A percentile compares a stretch with the other conserved stretches of the same genome.
These are phyloP conservation scores for Parathielavia hyrcaniae DNA, from an alignment of 495 filamentous ascomycete species.

Conservation along the genomic window DNA sequence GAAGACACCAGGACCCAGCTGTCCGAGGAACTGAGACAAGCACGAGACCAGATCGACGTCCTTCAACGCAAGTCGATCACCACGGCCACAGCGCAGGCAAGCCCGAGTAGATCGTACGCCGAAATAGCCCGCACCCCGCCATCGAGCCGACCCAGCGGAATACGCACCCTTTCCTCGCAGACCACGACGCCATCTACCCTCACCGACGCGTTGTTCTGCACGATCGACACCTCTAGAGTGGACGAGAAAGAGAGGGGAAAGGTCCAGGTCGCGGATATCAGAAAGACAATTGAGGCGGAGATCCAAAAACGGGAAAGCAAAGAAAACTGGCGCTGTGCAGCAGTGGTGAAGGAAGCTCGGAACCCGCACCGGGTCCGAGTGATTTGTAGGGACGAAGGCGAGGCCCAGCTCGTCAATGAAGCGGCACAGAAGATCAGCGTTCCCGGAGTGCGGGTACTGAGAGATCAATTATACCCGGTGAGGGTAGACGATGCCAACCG, in stretches of 20 bases:
- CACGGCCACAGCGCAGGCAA: background rate
- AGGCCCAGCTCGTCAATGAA: background rate
- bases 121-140: conserved; percentile 5
- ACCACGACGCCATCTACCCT: background rate
- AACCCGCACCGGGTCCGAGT: conserved; percentile 2
- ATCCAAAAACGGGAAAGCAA: background rate
- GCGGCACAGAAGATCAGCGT: background rate
- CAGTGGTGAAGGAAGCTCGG: background rate
- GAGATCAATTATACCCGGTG: background rate
- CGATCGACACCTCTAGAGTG: conserved; percentile 3
- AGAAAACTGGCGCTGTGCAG: background rate
- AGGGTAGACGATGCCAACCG: background rate
- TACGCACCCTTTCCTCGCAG: conserved; percentile 4
- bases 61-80: conserved; percentile 2
- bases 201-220: conserved; percentile 4
- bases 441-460: background rate
- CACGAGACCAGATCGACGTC: conserved; percentile 6
- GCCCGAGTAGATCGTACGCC: conserved; percentile 6
- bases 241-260: background rate
- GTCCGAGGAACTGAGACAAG: too few relatives aligned
- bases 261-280: background rate
- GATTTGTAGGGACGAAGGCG: conserved; percentile 3
- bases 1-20: too few relatives aligned
- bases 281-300: conserved; percentile 5
- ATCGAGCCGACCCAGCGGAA: conserved; percentile 3